Evolutionary conservation across 2,329 filamentous ascomycete species (phyloP).

Genomic region (Cercospora janseana): DNA sequence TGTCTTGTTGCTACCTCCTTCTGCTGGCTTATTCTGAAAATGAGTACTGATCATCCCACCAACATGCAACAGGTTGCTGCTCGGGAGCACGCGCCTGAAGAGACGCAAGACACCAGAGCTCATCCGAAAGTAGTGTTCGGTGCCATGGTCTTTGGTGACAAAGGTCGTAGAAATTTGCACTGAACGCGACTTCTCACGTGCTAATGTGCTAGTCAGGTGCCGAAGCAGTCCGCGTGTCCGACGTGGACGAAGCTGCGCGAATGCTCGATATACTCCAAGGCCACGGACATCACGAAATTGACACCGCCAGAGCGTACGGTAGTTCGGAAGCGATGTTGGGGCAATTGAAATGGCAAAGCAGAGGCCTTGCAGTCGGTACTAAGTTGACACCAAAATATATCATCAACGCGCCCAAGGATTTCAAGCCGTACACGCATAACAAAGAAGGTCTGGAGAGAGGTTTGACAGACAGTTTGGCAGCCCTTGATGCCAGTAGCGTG

Average conservation of each 20-base stretch:
- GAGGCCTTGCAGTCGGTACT: conserved; percentile 33
- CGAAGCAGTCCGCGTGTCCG: conserved; percentile 24
- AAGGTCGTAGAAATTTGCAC: no score
- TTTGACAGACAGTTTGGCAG: conserved; percentile 65
- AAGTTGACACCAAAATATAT: conserved; percentile 29
- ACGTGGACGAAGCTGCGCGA: conserved; percentile 21
- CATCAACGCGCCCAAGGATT: conserved; percentile 17
- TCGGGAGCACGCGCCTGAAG: no score
- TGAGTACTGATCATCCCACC: no score
- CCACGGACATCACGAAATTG: conserved; percentile 35
- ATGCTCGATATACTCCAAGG: conserved; percentile 34
- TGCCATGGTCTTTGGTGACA: no score
- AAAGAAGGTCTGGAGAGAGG: conserved; percentile 35
- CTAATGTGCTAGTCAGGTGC: not conserved
- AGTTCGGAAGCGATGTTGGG: conserved; percentile 32
- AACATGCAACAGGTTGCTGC: no score
- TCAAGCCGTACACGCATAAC: no score
- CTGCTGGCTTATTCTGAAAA: no score
- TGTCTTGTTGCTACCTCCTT: no score
- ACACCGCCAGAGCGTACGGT: conserved; percentile 34
- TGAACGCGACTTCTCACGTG: no score
- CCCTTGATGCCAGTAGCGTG: conserved; percentile 67
- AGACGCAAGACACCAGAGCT: no score
- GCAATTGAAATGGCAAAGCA: conserved; percentile 31
- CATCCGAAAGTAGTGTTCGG: no score